These are phyloP conservation scores for Mediolabrus comicus DNA, from an alignment of 108 stramenopile genomes.

Conservation along the genomic window DNA sequence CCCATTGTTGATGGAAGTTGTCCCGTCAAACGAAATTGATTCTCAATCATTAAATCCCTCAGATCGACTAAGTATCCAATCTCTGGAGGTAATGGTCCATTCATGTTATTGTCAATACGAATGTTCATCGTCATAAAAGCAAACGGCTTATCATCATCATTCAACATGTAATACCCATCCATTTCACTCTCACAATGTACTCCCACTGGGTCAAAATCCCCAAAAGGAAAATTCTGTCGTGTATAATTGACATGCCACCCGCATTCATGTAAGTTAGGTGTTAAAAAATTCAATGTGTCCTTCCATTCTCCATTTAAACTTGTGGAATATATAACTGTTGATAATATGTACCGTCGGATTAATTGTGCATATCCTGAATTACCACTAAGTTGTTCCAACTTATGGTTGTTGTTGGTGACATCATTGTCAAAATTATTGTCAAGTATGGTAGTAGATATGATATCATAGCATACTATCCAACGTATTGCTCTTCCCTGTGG, in stretches of 20 bases:
- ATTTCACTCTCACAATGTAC: not conserved
- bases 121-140: not conserved
- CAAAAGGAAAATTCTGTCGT: not conserved
- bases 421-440: too few species aligned
- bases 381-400: not conserved
- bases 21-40: not conserved
- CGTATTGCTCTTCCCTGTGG: conserved; percentile 5
- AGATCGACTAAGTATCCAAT: conserved; percentile 14
- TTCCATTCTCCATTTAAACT: not conserved
- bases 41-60: not conserved
- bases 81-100: conserved; percentile 40
- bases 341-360: not conserved
- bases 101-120: conserved; percentile 14
- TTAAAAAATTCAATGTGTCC: conserved; percentile 1
- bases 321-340: not conserved
- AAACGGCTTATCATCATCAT: not conserved
- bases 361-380: not conserved
- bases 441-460: not conserved
- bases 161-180: not conserved
- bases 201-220: not conserved
- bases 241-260: conserved; percentile 1
- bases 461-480: conserved; percentile 7
- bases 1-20: not conserved
- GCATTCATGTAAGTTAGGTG: conserved; percentile 1
- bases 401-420: not conserved